Conservation (phyloP, 2,329 filamentous ascomycete species). For the Phaeosphaeria sp. region DNA sequence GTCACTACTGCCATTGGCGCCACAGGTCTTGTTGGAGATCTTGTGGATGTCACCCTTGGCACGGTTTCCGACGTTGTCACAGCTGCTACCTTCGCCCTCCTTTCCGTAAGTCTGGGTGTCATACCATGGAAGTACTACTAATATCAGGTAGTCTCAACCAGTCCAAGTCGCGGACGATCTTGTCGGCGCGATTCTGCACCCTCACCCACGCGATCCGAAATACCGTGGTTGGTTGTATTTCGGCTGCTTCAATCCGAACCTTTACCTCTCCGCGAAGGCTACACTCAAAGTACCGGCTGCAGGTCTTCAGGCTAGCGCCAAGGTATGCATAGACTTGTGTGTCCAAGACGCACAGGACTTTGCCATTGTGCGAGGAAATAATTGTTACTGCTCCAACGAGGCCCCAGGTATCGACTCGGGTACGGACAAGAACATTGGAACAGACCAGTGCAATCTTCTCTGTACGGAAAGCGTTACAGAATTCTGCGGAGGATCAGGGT, state of each 20-base stretch:
- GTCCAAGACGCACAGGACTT: conserved; percentile 4
- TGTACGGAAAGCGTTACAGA: neutral
- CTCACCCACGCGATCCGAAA: conserved; percentile 10
- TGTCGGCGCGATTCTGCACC: neutral
- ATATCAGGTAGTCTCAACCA: neutral
- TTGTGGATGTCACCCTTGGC: conserved; percentile 3
- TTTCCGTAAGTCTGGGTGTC: neutral
- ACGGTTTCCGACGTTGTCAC: conserved; percentile 3
- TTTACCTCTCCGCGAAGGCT: neutral
- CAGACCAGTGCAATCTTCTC: neutral
- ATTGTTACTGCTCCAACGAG: conserved; percentile 10
- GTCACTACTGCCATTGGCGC: neutral
- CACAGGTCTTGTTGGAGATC: neutral
- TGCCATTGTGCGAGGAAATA: neutral
- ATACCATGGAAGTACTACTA: neutral
- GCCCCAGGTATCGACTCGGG: conserved; percentile 1
- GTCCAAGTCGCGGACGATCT: neutral
- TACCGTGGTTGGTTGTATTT: conserved; percentile 11
- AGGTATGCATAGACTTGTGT: conserved; percentile 6
- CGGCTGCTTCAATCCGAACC: conserved; percentile 6
- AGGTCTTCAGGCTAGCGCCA: neutral
- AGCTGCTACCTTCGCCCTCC: neutral
- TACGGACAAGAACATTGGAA: neutral
- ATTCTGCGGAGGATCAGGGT: conserved; percentile 5
- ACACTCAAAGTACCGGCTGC: neutral